These are phyloP conservation scores for Aspergillus phoenicis DNA, from an alignment of 2,329 filamentous ascomycete genomes.

Conservation along the genomic window DNA sequence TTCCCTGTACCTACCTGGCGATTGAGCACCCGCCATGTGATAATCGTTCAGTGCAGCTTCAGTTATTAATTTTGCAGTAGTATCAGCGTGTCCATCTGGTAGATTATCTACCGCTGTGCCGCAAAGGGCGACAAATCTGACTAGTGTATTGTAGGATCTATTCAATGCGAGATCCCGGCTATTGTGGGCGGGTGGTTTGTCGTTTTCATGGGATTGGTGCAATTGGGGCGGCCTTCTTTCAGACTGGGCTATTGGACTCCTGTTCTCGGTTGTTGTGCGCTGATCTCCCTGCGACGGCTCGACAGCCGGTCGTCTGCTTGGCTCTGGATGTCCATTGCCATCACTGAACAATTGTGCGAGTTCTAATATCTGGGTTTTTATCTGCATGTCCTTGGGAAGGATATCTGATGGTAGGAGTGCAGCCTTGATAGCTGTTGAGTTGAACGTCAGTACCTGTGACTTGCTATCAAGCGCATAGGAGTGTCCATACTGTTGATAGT, in stretches of 20 bases:
- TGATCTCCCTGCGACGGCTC: not conserved
- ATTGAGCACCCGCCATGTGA: slow-evolving; percentile 38
- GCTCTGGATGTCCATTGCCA: not conserved
- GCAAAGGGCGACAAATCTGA: slow-evolving; percentile 53
- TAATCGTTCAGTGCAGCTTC: slow-evolving; percentile 56
- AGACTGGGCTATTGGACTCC: too few species aligned
- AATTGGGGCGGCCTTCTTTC: slow-evolving; percentile 1
- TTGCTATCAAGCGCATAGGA: not conserved
- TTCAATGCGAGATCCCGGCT: not conserved
- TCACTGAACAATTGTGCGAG: slow-evolving; percentile 50
- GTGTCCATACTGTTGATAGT: slow-evolving; percentile 33
- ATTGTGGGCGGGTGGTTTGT: slow-evolving; percentile 41
- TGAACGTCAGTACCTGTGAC: not conserved
- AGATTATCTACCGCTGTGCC: slow-evolving; percentile 35
- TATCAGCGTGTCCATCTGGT: slow-evolving; percentile 41
- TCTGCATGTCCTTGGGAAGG: slow-evolving; percentile 44
- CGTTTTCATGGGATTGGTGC: slow-evolving; percentile 21
- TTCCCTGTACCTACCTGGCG: slow-evolving; percentile 43
- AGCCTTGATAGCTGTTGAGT: slow-evolving; percentile 44
- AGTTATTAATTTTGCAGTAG: slow-evolving; percentile 52
- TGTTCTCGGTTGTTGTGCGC: too few species aligned
- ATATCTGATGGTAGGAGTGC: slow-evolving; percentile 46
- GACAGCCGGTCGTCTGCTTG: slow-evolving; percentile 16
- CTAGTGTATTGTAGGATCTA: slow-evolving; percentile 32
- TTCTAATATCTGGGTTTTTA: slow-evolving; percentile 53